phyloP scores from a whole-genome alignment of 169 alveolate genomes.

The Eimeria acervulina region DNA sequence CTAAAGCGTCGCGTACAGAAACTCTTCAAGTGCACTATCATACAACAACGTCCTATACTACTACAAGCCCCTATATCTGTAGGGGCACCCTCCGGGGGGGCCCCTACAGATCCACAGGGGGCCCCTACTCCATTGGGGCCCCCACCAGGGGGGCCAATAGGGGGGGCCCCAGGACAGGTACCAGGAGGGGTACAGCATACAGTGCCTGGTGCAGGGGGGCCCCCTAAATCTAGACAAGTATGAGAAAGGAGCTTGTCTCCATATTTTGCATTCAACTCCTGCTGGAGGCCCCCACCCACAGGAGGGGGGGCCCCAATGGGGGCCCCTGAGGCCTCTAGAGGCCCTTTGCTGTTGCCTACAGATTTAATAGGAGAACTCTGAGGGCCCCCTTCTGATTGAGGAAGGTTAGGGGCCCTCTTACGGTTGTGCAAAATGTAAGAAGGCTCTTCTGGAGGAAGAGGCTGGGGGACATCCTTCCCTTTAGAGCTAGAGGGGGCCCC shows the following conservation, averaged over 20 bases:
- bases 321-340: not conserved
- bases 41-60: not conserved
- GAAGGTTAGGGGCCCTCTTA: not conserved
- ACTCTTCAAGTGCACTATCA: not conserved
- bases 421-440: not conserved
- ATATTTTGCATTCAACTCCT: not conserved
- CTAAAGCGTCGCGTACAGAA: not conserved
- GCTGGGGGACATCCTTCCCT: not conserved
- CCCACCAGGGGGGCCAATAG: not conserved
- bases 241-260: not conserved
- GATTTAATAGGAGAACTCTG: not conserved
- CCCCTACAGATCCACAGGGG: no score
- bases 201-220: not conserved
- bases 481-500: not conserved
- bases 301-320: not conserved
- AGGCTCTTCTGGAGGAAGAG: not conserved
- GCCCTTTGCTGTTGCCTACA: not conserved
- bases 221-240: not conserved
- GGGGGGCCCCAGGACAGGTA: not conserved
- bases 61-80: no score
- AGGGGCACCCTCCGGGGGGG: no score
- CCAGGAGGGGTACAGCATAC: not conserved
- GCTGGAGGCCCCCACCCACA: not conserved
- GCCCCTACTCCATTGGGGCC: not conserved
- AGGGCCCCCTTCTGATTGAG: not conserved